Evolutionary conservation across 1,284 basidiomycete species (phyloP).

Genomic region (Moesziomyces globuligerus): DNA sequence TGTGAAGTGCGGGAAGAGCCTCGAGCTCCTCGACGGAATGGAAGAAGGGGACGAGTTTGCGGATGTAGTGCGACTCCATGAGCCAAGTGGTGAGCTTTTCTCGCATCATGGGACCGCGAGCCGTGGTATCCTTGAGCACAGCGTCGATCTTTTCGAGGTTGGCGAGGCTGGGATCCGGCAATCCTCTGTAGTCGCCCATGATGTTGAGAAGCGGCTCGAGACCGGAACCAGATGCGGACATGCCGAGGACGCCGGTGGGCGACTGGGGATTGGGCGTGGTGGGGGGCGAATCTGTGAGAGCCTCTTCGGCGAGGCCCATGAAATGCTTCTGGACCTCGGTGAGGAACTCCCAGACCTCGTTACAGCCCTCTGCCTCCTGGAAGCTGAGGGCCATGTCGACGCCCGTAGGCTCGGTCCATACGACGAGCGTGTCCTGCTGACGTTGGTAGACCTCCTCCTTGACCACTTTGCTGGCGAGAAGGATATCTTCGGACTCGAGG

Average conservation of each 20-base stretch:
- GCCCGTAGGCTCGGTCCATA: slow-evolving; percentile 96
- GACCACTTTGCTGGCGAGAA: slow-evolving; percentile 61
- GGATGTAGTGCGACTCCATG: slow-evolving; percentile 80
- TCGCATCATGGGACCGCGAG: slow-evolving; percentile 72
- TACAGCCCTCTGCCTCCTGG: slow-evolving; percentile 93
- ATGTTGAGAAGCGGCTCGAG: slow-evolving; percentile 44
- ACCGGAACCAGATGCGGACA: slow-evolving; percentile 41
- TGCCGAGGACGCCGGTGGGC: slow-evolving; percentile 38
- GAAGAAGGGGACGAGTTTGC: slow-evolving; percentile 83
- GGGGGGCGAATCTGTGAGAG: slow-evolving; percentile 50
- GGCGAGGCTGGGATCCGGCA: slow-evolving; percentile 66
- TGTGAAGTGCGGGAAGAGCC: slow-evolving; percentile 85
- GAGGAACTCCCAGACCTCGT: slow-evolving; percentile 98
- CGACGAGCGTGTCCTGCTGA: slow-evolving; percentile 86
- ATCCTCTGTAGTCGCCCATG: slow-evolving; percentile 45
- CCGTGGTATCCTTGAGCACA: slow-evolving; percentile 54
- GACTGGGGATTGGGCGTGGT: slow-evolving; percentile 45
- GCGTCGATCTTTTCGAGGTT: slow-evolving; percentile 66
- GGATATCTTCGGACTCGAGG: slow-evolving; percentile 61
- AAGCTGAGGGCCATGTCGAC: slow-evolving; percentile 96
- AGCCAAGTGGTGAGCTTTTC: slow-evolving; percentile 78
- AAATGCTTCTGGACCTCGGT: slow-evolving; percentile 90
- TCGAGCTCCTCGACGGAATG: slow-evolving; percentile 91
- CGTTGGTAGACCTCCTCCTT: slow-evolving; percentile 66
- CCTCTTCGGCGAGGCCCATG: slow-evolving; percentile 50